Evolutionary conservation across 208 protist genomes (phyloP), one percentile per base, ranked within the genome.

Genomic region (Crithidia bombi): DNA sequence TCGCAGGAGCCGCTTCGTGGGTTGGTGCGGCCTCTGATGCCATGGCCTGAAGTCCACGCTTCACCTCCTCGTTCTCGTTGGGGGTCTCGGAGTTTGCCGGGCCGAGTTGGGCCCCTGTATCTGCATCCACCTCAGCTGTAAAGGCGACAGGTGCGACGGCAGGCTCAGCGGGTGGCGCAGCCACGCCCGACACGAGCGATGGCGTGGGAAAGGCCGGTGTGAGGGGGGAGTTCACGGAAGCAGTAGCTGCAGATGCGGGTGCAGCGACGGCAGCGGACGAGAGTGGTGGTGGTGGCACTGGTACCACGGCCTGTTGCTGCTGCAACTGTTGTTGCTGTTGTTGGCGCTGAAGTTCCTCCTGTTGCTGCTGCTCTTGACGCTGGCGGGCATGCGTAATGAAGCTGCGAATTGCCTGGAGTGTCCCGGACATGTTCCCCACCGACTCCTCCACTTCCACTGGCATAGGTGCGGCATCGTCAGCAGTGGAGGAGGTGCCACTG

Each of bases 311-410:
- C 3, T 41, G 39, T 58, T 69, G 55, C 15, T 51, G 26, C 55
- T 69, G 46, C 19, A 64, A 57, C 32, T 44, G 65, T 51, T 71
- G 73, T 26, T 64, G 44, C 21, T 49, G 32, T 15, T 69, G 71
- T 25, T 33, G 73, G 10, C 46, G 58, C 23, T 57, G n/a, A 7
- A 73, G 58, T 6, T 74, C 28, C 62, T 75, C 36, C 43, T 51
- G 25, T 33, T 74, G 49, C 43, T 74, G 58, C 32, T 65, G 41
- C 35, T 50, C 68, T 59, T 76, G 55, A 3, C 58, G 67, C 63
- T 75, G 55, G 4, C 61, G 74, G 5, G 74, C 61, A 1, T 71
- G 74, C 33, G 62, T 63, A 28, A 81, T 67, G 59, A 81, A 81
- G 49, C 3, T 69, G n/a, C 71, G 47, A 35, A 81, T 75, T 9